Evolutionary conservation across 1,284 basidiomycete species (phyloP), one percentile per base, ranked within the genome.

Genomic region (Hypsizygus ulmarius): DNA sequence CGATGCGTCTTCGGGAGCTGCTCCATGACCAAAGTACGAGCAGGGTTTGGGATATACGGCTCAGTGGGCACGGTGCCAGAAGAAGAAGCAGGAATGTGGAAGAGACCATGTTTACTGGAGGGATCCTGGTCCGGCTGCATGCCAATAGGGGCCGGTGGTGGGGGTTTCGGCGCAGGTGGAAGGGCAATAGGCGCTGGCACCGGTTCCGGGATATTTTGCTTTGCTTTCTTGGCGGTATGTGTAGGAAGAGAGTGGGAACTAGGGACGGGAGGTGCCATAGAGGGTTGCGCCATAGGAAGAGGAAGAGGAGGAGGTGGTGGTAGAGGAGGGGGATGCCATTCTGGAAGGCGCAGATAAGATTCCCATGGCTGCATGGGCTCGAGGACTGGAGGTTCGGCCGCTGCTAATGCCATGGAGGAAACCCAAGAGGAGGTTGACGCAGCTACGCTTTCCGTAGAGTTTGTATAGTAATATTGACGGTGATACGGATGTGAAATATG

Each of bases 21-120:
- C 49, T 81, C 80, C 64, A 85, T 73, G 21, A 85, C 75, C 21
- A 85, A 63, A 0, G 80, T 78, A n/a, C 75, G 68, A 1, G 70
- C 60, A 5, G 74, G 71, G 47, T 73, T 71, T 18, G 78, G 77
- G 8, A 60, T 54, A 43, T 73, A 69, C 5, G 56, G 45, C 33
- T 36, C 39, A 30, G 47, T 49, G 6, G 39, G 28, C 10, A 29
- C 9, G 14, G 37, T 29, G 7, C 12, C 29, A 18, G 49, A 29
- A 9, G 50, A 14, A 21, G 39, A 28, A 9, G 59, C 37, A 3
- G 64, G 59, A 16, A 66, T 57, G 15, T 65, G 58, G 57, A 73
- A 75, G 2, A 64, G 60, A n/a, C 73, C 71, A 51, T 71, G 71
- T 49, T 67, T 73, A 49, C 70, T 69, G 10, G 67, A 63, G 1